Evolutionary conservation across 371 early-diverging fungal genomes (phyloP), one percentile per base, ranked within the genome.

Genomic region (Nosema muscidifuracis): DNA sequence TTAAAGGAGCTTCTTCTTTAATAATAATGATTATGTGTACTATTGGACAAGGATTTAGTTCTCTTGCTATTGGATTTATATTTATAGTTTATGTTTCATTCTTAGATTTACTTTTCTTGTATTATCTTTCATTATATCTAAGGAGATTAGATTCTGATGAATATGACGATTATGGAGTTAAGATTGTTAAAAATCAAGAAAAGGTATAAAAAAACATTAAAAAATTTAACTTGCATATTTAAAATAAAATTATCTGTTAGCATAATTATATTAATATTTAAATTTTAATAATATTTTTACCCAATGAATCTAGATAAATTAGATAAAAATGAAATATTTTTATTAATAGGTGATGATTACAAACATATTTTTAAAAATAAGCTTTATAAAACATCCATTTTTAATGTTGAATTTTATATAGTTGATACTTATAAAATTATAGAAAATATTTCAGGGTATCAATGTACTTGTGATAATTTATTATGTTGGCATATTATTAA

Each of bases 91-190:
- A 33, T 15, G 20, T 44, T 31, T 18, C 31, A 31, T 9, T 36
- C 13, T 31, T 56, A n/a, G 67, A 60, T 30, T 18, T 30, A n/a
- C 0, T 65, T 40, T 65, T 67, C n/a, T 33, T 73, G 28, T 70
- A 70, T 64, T 71, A 65, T 64, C 13, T 77, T 18, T 53, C 73
- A 1, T 57, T 73, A 9, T 65, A 58, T 30, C 61, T 72, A 40
- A 65, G 67, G 30, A 65, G 72, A 33, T 12, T 66, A 15, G 61
- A 71, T 30, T 71, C 72, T 26, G 67, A 72, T 26, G 65, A 71
- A 9, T 76, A 76, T 51, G 76, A 76, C 28, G 66, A 71, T 36
- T 18, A 65, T 66, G 76, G 76, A 22, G 55, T 51, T 36, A 28
- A 42, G 15, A 43, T 66, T 26, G 57, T 16, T 38, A 56, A 53